Base-by-base conservation (phyloP, 306 rosid genomes). In the Trichosanthes truncata region DNA sequence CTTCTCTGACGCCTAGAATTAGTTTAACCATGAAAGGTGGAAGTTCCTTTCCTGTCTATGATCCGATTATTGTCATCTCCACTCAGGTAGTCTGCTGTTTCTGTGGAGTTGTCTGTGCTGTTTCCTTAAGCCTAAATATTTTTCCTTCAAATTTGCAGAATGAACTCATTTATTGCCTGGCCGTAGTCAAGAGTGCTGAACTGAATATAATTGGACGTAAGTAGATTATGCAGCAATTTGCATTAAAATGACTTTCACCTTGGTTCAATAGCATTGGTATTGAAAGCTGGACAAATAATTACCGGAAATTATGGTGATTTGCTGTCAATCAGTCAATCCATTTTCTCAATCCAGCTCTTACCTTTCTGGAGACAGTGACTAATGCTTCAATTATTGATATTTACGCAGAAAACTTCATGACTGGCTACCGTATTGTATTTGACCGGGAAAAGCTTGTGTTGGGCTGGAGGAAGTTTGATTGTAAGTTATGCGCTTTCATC, bases 401-500 rank as follows among this genome's bases (percentile, higher is more conserved):
- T 78, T 68, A 83, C 83, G 81, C 95, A 94, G 98, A 92, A 87
- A 94, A 94, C 89, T 94, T 89, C 81, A 92, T 94, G 98, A 86
- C 97, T 11, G 97, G 97, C 78, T 88, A 94, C 88, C 91, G 74
- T 17, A 93, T 94, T 31, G 90, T 94, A 80, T 94, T 91, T 86
- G 97, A 92, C 84, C 86, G 98, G 43, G 97, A 94, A 86, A 92
- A 86, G 83, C 85, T 89, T 73, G 74, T 83, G 59, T 36, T 94
- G 83, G 97, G 98, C 84, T 94, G 98, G 97, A 92, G 86, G 89
- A 90, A 94, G 84, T 91, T 78, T 84, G 90, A 92, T 75, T 89
- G 98, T 91, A 82, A 76, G 94, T 87, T 67, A 77, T 78, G 43
- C 43, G 10, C 10, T 82, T 76, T 81, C 85, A 33, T 78, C 76